These are phyloP conservation scores for Dissophora globulifera DNA, from an alignment of 192 early-diverging fungal species.

Conservation along the genomic window DNA sequence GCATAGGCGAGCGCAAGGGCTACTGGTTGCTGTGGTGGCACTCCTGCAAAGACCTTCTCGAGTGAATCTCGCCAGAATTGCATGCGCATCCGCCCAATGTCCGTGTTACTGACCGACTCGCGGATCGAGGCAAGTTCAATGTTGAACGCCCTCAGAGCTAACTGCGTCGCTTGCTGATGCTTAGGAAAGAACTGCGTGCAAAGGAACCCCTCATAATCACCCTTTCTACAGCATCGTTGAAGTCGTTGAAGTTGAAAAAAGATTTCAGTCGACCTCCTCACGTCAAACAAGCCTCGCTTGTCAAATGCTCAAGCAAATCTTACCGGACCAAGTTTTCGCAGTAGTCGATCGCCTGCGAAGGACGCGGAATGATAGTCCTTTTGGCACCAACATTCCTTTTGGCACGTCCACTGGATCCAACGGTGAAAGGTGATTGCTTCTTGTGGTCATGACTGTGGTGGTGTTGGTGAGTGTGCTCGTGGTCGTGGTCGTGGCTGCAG, in stretches of 20 bases:
- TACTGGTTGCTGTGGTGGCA: constrained; percentile 83
- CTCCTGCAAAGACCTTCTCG: constrained; percentile 69
- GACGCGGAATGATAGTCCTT: constrained; percentile 23
- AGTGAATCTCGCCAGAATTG: constrained; percentile 91
- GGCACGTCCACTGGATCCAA: constrained; percentile 7
- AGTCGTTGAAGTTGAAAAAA: no score
- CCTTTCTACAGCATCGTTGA: no score
- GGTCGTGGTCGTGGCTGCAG: constrained; percentile 29
- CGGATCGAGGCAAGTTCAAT: constrained; percentile 85
- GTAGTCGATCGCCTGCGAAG: constrained; percentile 29
- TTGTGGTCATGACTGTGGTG: constrained; percentile 9
- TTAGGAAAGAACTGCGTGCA: constrained; percentile 74
- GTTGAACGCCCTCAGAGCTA: constrained; percentile 90
- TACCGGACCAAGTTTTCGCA: constrained; percentile 49
- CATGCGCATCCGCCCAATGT: constrained; percentile 83
- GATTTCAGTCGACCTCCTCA: background rate
- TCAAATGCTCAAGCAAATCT: no score
- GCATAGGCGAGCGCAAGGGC: constrained; percentile 71
- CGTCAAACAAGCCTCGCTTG: no score
- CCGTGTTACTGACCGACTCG: constrained; percentile 72
- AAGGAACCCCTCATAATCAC: constrained; percentile 49
- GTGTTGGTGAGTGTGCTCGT: constrained; percentile 23
- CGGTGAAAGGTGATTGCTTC: constrained; percentile 43
- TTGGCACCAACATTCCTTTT: background rate
- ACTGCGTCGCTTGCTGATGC: constrained; percentile 70